Evolutionary conservation across 768 basidiomycete species (phyloP), one percentile per base, ranked within the genome.

Genomic region (Amanita fuliginea): DNA sequence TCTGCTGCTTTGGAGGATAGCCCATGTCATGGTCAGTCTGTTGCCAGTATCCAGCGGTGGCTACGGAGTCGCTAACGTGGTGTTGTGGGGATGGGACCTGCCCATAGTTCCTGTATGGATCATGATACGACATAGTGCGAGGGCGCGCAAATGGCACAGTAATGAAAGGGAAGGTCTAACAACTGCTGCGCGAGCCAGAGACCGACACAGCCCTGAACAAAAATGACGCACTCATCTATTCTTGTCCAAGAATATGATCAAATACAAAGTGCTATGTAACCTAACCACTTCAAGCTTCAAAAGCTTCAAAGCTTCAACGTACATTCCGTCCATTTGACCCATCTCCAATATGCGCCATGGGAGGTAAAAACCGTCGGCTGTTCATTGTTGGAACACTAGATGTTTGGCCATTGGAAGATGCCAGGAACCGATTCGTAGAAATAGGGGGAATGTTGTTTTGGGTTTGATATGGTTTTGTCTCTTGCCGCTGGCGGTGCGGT

Each of bases 401-500:
- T 16, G n/a, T 33, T 24, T 50, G 26, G 42, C 21, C 30, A 28
- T 36, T 22, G 11, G 49, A 34, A 22, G 49, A 42, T 16, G 48
- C 2, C 8, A 50, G 41, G n/a, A 50, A 50, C 1, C 49, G 49
- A 43, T 50, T 50, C 8, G 49, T 50, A 9, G 42, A 26, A 16
- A 50, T 10, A 4, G 18, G 24, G 14, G 49, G 33, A 11, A 43
- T 6, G 26, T 16, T 11, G 10, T n/a, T 21, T 21, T 35, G 2
- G 47, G 19, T 41, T n/a, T 40, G 28, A 26, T 21, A 22, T 34
- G 33, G 16, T 9, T 4, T 10, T 6, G 26, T 40, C 34, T 37
- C 45, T 52, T 39, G 55, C 36, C 62, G 61, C 28, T 61, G 61
- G 18, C 61, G 64, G 55, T 65, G 46, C 10, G 73, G 69, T 1